Evolutionary conservation across 805 yeast species (phyloP).

Genomic region (Schwanniomyces sp.): DNA sequence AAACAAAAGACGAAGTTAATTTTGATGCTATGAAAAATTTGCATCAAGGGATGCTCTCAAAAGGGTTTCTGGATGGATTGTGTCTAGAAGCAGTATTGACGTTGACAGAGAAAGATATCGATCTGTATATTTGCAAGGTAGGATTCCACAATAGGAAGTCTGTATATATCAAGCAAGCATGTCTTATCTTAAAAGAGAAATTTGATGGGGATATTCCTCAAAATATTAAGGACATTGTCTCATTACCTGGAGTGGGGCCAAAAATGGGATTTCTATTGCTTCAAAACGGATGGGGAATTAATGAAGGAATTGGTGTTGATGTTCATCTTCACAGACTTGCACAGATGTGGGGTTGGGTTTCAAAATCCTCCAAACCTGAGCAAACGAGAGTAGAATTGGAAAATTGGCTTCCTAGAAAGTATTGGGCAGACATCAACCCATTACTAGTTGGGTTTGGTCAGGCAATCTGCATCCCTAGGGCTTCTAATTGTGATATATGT

Average conservation of each 20-base stretch:
- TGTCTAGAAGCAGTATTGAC: conserved; percentile 53
- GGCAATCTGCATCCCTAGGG: conserved; percentile 73
- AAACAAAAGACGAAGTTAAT: conserved; percentile 88
- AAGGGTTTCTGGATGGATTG: conserved; percentile 49
- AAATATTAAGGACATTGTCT: conserved; percentile 60
- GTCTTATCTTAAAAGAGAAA: conserved; percentile 48
- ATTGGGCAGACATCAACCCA: conserved; percentile 87
- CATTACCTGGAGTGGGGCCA: conserved; percentile 92
- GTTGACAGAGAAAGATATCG: conserved; percentile 57
- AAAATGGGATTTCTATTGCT: conserved; percentile 86
- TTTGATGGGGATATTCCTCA: conserved; percentile 73
- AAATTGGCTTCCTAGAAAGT: conserved; percentile 67
- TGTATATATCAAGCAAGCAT: conserved; percentile 60
- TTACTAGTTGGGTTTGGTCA: conserved; percentile 93
- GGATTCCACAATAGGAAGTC: conserved; percentile 89
- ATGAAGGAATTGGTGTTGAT: conserved; percentile 89
- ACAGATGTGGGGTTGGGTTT: conserved; percentile 79
- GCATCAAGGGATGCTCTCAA: conserved; percentile 44
- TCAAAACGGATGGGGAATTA: conserved; percentile 79
- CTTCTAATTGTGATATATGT: conserved; percentile 72
- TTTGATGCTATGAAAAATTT: conserved; percentile 67
- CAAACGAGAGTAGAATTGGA: conserved; percentile 67
- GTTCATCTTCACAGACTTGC: conserved; percentile 84
- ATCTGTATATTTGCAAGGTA: conserved; percentile 67
- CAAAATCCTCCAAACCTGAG: conserved; percentile 63